phyloP scores from a whole-genome alignment of 176 grass and related monocot species.

The Rhynchospora breviuscula region DNA sequence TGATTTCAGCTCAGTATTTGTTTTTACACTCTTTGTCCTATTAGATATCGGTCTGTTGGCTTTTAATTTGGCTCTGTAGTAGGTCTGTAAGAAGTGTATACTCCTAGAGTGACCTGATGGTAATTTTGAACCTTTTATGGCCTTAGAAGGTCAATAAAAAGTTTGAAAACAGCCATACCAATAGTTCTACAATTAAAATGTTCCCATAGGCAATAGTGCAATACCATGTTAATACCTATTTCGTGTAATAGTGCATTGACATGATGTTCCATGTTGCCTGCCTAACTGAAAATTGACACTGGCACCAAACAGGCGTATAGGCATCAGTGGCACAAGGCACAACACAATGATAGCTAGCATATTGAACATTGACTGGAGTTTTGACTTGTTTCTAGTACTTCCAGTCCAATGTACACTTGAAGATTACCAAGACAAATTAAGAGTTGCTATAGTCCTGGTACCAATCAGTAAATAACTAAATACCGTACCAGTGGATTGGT shows the following conservation, averaged over 20 bases:
- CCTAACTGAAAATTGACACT: background rate
- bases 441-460: background rate
- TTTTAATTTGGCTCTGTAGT: too few relatives aligned
- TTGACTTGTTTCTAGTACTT: background rate
- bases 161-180: background rate
- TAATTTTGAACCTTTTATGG: background rate
- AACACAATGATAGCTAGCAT: background rate
- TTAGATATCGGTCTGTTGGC: too few relatives aligned
- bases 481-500: background rate
- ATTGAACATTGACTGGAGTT: background rate
- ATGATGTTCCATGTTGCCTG: background rate
- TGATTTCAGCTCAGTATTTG: too few relatives aligned
- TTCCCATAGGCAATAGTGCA: background rate
- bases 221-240: background rate
- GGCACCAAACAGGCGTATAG: background rate
- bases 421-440: background rate
- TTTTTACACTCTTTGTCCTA: too few relatives aligned
- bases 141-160: background rate
- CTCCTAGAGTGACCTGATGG: too few relatives aligned
- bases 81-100: too few relatives aligned
- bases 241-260: background rate
- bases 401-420: background rate
- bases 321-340: background rate
- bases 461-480: background rate
- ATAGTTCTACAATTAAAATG: background rate